A percentile compares a stretch with the other conserved stretches of the same genome.
Conservation (phyloP, 2,329 filamentous ascomycete species). For the Samsoniella hepiali region DNA sequence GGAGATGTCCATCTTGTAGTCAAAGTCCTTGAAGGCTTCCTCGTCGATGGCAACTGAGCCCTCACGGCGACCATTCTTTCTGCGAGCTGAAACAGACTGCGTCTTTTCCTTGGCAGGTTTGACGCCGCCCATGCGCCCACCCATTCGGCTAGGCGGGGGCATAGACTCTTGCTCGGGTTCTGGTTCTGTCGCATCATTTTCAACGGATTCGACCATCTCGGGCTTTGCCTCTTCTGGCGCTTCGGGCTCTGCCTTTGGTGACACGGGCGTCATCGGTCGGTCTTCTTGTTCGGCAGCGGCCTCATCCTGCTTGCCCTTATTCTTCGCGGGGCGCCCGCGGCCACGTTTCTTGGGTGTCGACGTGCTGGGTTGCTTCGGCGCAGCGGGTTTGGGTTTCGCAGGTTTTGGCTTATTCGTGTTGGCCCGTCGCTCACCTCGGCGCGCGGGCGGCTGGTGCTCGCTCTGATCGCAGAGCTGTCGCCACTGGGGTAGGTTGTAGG, state of each 20-base stretch:
- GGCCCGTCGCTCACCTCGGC: constrained; percentile 75
- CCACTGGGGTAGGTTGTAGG: constrained; percentile 97
- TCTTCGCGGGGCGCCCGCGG: constrained; percentile 38
- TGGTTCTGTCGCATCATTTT: constrained; percentile 40
- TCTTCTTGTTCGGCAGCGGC: constrained; percentile 39
- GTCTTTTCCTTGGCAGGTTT: constrained; percentile 56
- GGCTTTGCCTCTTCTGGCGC: constrained; percentile 28
- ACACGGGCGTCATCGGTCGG: constrained; percentile 57
- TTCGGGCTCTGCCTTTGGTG: constrained; percentile 42
- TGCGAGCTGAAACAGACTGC: constrained; percentile 78
- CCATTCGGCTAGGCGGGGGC: constrained; percentile 23
- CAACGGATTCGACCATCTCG: constrained; percentile 27
- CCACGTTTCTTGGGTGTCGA: constrained; percentile 39
- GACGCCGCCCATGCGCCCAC: constrained; percentile 42
- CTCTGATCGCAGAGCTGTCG: constrained; percentile 88
- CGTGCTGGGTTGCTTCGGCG: constrained; percentile 31
- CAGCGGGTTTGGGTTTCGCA: constrained; percentile 38
- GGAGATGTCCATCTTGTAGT: constrained; percentile 83
- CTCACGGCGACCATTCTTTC: constrained; percentile 81
- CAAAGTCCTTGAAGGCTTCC: constrained; percentile 83
- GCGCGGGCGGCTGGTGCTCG: constrained; percentile 91
- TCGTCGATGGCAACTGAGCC: constrained; percentile 80
- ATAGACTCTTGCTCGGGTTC: constrained; percentile 38
- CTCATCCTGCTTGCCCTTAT: constrained; percentile 34
- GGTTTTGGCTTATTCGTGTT: constrained; percentile 53